These are phyloP conservation scores for Diplodia scrobiculata DNA, from an alignment of 2,329 filamentous ascomycete species.

Conservation along the genomic window DNA sequence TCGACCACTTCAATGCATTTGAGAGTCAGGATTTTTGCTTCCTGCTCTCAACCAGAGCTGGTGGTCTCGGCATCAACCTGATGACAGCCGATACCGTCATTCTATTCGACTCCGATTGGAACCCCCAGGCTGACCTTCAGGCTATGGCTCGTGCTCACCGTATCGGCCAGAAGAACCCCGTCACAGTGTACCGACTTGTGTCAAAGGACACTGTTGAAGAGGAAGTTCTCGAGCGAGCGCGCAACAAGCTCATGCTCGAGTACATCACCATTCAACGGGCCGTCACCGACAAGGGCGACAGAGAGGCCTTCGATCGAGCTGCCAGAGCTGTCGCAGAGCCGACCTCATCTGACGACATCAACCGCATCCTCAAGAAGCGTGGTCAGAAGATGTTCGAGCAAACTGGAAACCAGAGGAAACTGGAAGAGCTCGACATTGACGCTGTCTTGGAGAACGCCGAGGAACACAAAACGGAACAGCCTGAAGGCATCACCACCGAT, in stretches of 20 bases:
- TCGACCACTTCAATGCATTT: conserved; percentile 98
- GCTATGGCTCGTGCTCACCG: conserved; percentile 98
- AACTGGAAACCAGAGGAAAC: conserved; percentile 90
- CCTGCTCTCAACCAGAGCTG: conserved; percentile 88
- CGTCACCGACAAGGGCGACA: conserved; percentile 89
- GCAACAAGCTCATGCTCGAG: conserved; percentile 96
- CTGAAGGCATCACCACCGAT: conserved; percentile 90
- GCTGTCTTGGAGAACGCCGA: conserved; percentile 96
- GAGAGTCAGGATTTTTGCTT: conserved; percentile 96
- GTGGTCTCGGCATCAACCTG: conserved; percentile 96
- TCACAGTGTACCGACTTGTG: conserved; percentile 93
- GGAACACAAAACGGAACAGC: conserved; percentile 92
- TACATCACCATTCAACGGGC: conserved; percentile 97
- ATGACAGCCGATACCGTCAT: conserved; percentile 99
- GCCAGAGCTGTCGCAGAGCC: conserved; percentile 84
- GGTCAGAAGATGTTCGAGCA: conserved; percentile 99
- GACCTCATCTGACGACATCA: conserved; percentile 90
- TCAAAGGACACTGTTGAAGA: conserved; percentile 99
- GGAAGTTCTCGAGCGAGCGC: conserved; percentile 91
- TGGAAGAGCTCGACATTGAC: conserved; percentile 97
- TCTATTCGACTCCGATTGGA: conserved; percentile 98
- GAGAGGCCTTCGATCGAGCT: conserved; percentile 61
- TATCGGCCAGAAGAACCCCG: conserved; percentile 93
- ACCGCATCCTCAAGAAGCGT: conserved; percentile 91
- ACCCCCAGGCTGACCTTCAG: conserved; percentile 95